Conservation (phyloP, 495 filamentous ascomycete species). For the Penicillium flavigenum region DNA sequence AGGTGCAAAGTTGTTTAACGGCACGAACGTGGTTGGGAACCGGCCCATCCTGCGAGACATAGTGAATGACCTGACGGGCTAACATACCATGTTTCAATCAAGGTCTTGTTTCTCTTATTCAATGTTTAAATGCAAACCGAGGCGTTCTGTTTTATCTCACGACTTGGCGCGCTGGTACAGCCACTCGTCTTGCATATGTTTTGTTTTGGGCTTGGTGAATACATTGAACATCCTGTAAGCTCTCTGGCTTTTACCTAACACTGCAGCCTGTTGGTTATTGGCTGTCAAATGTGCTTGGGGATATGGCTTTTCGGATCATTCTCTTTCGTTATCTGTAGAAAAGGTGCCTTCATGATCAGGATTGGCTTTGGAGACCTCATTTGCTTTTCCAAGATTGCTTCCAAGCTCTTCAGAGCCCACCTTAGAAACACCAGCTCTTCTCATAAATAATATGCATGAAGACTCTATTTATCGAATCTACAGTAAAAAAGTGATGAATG, state of each 20-base stretch:
- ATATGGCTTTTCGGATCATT: background rate
- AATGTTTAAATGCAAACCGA: background rate
- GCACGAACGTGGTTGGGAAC: conserved; percentile 37
- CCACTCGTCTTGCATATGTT: background rate
- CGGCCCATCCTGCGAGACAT: conserved; percentile 55
- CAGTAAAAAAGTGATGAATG: background rate
- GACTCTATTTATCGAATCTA: background rate
- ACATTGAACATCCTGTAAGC: background rate
- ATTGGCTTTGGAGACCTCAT: too few relatives aligned
- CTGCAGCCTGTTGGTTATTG: conserved; percentile 3
- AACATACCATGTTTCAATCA: background rate
- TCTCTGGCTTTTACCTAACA: background rate
- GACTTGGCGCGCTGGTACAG: background rate
- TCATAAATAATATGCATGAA: too few relatives aligned
- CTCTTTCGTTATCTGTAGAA: too few relatives aligned
- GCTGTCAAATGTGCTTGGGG: conserved; percentile 1
- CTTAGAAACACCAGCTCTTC: too few relatives aligned
- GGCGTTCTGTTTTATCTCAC: background rate
- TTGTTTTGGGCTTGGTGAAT: background rate
- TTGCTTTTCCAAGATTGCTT: too few relatives aligned
- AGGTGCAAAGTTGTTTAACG: conserved; percentile 39
- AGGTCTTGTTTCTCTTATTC: conserved; percentile 8
- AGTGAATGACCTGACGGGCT: conserved; percentile 50
- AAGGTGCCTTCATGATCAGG: too few relatives aligned
- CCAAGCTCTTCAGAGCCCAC: too few relatives aligned